Conservation (phyloP, 805 yeast genomes). For the Candida insectorum region DNA sequence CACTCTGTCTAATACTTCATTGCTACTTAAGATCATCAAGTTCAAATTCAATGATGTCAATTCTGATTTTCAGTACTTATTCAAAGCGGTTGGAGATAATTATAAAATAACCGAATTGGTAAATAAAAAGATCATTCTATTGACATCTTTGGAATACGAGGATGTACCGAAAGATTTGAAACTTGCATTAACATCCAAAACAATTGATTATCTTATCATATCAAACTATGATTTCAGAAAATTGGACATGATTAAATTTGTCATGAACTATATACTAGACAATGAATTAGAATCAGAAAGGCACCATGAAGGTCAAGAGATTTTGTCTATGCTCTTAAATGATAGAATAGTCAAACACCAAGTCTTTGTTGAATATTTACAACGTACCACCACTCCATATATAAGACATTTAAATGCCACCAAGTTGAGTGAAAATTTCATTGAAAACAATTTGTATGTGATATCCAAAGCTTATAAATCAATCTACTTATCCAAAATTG, state of each 20-base stretch:
- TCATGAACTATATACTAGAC: slow-evolving; percentile 1
- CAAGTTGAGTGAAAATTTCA: slow-evolving; percentile 18
- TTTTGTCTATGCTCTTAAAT: slow-evolving; percentile 6
- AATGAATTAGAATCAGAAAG: slow-evolving; percentile 1
- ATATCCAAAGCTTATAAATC: slow-evolving; percentile 28
- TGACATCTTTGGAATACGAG: slow-evolving; percentile 11
- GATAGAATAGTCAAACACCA: slow-evolving; percentile 15
- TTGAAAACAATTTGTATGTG: slow-evolving; percentile 30
- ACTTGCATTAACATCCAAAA: slow-evolving; percentile 20
- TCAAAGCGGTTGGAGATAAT: slow-evolving; percentile 8
- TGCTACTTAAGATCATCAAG: slow-evolving; percentile 10
- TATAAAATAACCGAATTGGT: slow-evolving; percentile 23
- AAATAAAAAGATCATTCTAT: slow-evolving; percentile 27
- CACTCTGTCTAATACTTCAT: too few species aligned
- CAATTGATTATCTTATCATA: slow-evolving; percentile 27
- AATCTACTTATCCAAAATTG: slow-evolving; percentile 19
- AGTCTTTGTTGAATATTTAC: slow-evolving; percentile 12
- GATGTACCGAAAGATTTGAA: slow-evolving; percentile 4
- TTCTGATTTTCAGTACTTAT: slow-evolving; percentile 29
- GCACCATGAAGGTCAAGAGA: slow-evolving; percentile 3
- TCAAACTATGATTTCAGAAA: slow-evolving; percentile 34
- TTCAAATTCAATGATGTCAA: slow-evolving; percentile 30
- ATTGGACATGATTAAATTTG: slow-evolving; percentile 18
- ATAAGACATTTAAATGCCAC: slow-evolving; percentile 10
- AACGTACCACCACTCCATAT: slow-evolving; percentile 2